These are phyloP conservation scores for Chlamydomonas sp. DNA, from an alignment of 139 green algal genomes.

Conservation along the genomic window DNA sequence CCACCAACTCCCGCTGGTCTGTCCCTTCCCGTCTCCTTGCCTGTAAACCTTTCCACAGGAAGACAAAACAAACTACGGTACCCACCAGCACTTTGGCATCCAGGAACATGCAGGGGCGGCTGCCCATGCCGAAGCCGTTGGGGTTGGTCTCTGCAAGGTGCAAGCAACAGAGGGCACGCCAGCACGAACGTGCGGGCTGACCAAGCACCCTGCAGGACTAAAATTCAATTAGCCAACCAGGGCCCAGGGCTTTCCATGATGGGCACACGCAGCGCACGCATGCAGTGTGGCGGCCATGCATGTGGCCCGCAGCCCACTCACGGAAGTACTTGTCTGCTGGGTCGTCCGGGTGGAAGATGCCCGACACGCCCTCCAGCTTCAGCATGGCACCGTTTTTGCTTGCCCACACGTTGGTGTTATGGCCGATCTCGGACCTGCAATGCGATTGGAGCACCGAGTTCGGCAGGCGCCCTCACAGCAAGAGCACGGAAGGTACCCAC, in stretches of 20 bases:
- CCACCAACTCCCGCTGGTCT: background rate
- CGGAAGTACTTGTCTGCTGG: slow-evolving; percentile 34
- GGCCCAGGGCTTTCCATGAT: background rate
- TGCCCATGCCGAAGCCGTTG: slow-evolving; percentile 38
- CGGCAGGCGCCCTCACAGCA: too few species aligned
- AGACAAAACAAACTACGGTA: too few species aligned
- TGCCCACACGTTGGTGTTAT: slow-evolving; percentile 80
- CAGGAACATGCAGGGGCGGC: slow-evolving; percentile 42
- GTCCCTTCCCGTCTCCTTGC: background rate
- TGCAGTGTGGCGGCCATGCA: background rate
- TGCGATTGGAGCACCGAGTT: background rate
- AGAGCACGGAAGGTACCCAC: background rate
- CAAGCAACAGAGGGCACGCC: background rate
- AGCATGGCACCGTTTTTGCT: slow-evolving; percentile 11
- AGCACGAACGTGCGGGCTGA: background rate
- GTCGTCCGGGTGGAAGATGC: slow-evolving; percentile 25
- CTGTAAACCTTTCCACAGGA: background rate
- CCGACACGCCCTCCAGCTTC: slow-evolving; percentile 15
- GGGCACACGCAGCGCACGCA: background rate
- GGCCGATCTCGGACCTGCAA: slow-evolving; percentile 55
- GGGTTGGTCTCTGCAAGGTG: background rate
- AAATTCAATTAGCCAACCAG: background rate
- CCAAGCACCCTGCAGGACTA: too few species aligned
- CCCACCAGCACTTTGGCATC: slow-evolving; percentile 29
- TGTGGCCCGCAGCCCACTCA: slow-evolving; percentile 1